Evolutionary conservation across 2,329 filamentous ascomycete species (phyloP).

Genomic region (Lecanoromycetidae sp.): DNA sequence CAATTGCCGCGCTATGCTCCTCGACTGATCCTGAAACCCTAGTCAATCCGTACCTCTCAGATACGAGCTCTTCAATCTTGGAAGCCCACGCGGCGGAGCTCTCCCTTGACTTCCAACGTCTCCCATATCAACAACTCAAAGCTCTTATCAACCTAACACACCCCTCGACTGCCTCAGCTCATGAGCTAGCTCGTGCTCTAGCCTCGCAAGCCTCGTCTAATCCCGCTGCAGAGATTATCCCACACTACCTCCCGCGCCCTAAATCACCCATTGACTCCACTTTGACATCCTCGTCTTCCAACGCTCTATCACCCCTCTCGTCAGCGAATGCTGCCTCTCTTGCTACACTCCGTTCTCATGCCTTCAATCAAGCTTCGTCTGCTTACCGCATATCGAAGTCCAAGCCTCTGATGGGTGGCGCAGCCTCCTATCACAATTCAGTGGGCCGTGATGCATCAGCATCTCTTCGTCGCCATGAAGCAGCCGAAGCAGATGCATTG

Average conservation of each 20-base stretch:
- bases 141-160: constrained; percentile 46
- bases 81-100: constrained; percentile 43
- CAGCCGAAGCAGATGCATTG: constrained; percentile 56
- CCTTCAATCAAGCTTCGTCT: constrained; percentile 45
- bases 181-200: constrained; percentile 40
- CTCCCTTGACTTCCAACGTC: constrained; percentile 37
- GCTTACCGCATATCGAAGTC: constrained; percentile 53
- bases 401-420: constrained; percentile 61
- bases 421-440: constrained; percentile 62
- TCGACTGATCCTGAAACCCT: not conserved
- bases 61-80: constrained; percentile 34
- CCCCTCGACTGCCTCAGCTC: constrained; percentile 45
- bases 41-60: constrained; percentile 25
- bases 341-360: constrained; percentile 27
- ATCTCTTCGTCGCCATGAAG: constrained; percentile 45
- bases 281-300: not conserved
- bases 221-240: constrained; percentile 6
- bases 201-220: constrained; percentile 4
- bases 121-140: constrained; percentile 37
- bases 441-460: constrained; percentile 53
- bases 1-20: constrained; percentile 39
- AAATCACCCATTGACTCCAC: not conserved
- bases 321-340: constrained; percentile 17
- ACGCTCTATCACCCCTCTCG: not conserved
- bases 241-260: constrained; percentile 11